Evolutionary conservation across 1,139 yeast genomes (phyloP).

Genomic region (Candida sanyaensis): DNA sequence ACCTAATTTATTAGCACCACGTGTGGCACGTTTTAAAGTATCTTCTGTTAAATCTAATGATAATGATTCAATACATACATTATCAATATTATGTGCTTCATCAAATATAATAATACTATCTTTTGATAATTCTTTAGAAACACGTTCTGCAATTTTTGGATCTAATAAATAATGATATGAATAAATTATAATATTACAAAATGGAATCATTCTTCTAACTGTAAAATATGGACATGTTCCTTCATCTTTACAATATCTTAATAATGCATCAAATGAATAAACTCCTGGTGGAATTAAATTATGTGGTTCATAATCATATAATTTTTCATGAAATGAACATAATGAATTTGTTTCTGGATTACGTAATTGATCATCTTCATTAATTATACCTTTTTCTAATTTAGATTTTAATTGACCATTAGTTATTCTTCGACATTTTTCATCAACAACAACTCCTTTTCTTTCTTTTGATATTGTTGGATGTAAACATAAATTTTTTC

Average conservation of each 20-base stretch:
- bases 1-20: conserved; percentile 78
- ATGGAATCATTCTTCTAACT: conserved; percentile 96
- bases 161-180: conserved; percentile 95
- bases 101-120: conserved; percentile 95
- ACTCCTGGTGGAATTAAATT: conserved; percentile 91
- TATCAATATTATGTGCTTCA: conserved; percentile 98
- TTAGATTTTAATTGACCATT: conserved; percentile 82
- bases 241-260: conserved; percentile 72
- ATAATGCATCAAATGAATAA: conserved; percentile 83
- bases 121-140: conserved; percentile 85
- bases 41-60: conserved; percentile 71
- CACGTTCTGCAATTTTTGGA: conserved; percentile 96
- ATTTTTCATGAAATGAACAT: conserved; percentile 88
- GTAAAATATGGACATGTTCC: conserved; percentile 96
- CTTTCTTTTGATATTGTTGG: conserved; percentile 86
- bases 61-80: conserved; percentile 94
- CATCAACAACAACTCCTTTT: conserved; percentile 94
- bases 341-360: conserved; percentile 30
- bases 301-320: conserved; percentile 83
- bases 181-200: conserved; percentile 91
- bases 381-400: conserved; percentile 58
- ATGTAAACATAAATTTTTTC: conserved; percentile 91
- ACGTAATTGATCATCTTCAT: conserved; percentile 50
- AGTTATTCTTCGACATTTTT: conserved; percentile 91
- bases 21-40: conserved; percentile 43